These are phyloP conservation scores for Sugiyamaella paludigena DNA, from an alignment of 1,139 yeast species.

Conservation along the genomic window DNA sequence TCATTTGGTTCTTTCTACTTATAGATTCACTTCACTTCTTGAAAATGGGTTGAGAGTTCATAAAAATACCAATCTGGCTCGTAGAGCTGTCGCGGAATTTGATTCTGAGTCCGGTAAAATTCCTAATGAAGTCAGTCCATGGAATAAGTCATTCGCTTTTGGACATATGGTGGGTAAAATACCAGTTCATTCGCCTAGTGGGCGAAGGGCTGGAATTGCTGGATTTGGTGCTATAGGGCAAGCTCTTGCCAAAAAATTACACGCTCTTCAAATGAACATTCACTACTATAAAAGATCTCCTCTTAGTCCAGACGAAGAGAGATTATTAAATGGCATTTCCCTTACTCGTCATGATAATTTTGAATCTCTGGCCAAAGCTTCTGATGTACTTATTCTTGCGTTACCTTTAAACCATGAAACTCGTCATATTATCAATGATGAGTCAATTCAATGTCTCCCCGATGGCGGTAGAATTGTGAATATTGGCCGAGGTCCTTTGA, in stretches of 20 bases:
- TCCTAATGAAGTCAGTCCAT: slow-evolving; percentile 37
- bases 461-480: slow-evolving; percentile 65
- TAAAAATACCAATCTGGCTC: slow-evolving; percentile 45
- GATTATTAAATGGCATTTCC: slow-evolving; percentile 2
- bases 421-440: slow-evolving; percentile 50
- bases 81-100: slow-evolving; percentile 33
- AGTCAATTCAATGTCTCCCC: slow-evolving; percentile 48
- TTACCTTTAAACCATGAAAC: slow-evolving; percentile 67
- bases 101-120: slow-evolving; percentile 30
- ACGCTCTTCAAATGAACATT: slow-evolving; percentile 63
- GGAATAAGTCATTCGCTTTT: slow-evolving; percentile 10
- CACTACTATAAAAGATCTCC: slow-evolving; percentile 49
- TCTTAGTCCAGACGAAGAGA: slow-evolving; percentile 4
- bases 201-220: slow-evolving; percentile 61
- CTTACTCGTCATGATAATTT: slow-evolving; percentile 44
- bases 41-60: slow-evolving; percentile 43
- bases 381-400: slow-evolving; percentile 63
- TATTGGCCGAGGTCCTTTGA: slow-evolving; percentile 73
- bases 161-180: slow-evolving; percentile 21
- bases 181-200: slow-evolving; percentile 42
- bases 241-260: slow-evolving; percentile 56
- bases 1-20: slow-evolving; percentile 56
- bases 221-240: slow-evolving; percentile 82
- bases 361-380: slow-evolving; percentile 38
- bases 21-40: slow-evolving; percentile 58